Conservation (phyloP, 352 stramenopile genomes). For the Phytophthora pinifolia region DNA sequence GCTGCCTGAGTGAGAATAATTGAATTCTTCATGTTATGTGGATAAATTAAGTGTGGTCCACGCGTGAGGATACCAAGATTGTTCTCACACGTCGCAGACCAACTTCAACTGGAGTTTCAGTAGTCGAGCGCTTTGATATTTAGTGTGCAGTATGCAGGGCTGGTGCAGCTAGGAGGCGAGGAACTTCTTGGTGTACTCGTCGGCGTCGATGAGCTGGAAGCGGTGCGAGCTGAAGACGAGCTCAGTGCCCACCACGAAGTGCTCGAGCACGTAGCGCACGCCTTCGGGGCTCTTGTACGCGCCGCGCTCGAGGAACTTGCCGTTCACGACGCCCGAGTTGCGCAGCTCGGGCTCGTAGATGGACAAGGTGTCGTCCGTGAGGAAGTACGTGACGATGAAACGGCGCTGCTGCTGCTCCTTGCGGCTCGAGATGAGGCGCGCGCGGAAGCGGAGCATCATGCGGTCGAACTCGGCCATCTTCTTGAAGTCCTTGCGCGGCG, state of each 20-base stretch:
- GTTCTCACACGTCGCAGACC: constrained; percentile 1
- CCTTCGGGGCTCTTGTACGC: constrained; percentile 66
- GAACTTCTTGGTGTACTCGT: constrained; percentile 87
- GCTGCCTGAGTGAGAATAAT: neutral
- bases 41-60: constrained; percentile 1
- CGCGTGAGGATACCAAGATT: neutral
- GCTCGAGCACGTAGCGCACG: constrained; percentile 50
- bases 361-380: constrained; percentile 72
- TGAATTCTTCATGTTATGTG: no score
- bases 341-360: constrained; percentile 80
- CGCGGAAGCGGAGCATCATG: constrained; percentile 76
- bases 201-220: constrained; percentile 75
- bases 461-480: constrained; percentile 79
- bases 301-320: constrained; percentile 85
- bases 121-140: no score
- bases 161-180: constrained; percentile 41
- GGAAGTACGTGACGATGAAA: constrained; percentile 84
- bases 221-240: constrained; percentile 67
- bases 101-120: constrained; percentile 6
- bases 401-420: constrained; percentile 77
- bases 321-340: constrained; percentile 81
- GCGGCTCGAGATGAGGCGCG: constrained; percentile 66
- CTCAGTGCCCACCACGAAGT: constrained; percentile 63
- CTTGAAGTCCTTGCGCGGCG: constrained; percentile 78
- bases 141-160: neutral